These are phyloP conservation scores for Aureobasidium sp. DNA, from an alignment of 2,329 filamentous ascomycete species.

Conservation along the genomic window DNA sequence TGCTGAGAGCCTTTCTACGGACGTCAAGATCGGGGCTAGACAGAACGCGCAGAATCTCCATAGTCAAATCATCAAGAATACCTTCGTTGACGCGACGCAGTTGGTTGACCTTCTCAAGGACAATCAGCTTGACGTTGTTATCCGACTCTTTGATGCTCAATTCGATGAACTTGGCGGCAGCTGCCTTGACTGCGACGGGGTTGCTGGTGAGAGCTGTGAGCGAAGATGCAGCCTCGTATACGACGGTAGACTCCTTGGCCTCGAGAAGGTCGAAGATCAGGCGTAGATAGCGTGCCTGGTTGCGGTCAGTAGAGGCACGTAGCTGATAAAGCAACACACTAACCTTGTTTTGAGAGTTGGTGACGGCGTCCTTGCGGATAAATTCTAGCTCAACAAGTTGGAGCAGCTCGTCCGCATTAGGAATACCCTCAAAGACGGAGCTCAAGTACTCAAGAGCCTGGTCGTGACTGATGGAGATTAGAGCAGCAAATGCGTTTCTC, in stretches of 20 bases:
- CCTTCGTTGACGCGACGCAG: conserved; percentile 82
- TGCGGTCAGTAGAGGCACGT: background rate
- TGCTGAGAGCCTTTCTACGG: conserved; percentile 77
- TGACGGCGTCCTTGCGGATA: conserved; percentile 92
- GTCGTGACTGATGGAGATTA: conserved; percentile 86
- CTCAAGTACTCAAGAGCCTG: conserved; percentile 84
- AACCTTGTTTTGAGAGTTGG: conserved; percentile 91
- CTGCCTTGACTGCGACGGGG: conserved; percentile 94
- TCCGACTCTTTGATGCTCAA: conserved; percentile 95
- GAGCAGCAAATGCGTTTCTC: conserved; percentile 90
- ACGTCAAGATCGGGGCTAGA: conserved; percentile 96
- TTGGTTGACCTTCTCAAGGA: conserved; percentile 87
- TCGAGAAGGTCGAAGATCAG: conserved; percentile 96
- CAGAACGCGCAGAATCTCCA: conserved; percentile 93
- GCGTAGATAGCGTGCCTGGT: conserved; percentile 75
- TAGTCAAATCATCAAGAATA: conserved; percentile 84
- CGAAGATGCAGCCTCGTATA: conserved; percentile 95
- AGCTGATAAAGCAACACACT: conserved; percentile 17
- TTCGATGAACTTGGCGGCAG: conserved; percentile 92
- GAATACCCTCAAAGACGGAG: conserved; percentile 83
- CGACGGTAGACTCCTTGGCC: conserved; percentile 84
- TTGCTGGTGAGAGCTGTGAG: conserved; percentile 91
- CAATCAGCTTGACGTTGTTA: conserved; percentile 98
- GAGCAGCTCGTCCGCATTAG: conserved; percentile 87
- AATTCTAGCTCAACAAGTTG: conserved; percentile 95